Evolutionary conservation across 2,329 filamentous ascomycete species (phyloP), one percentile per base, ranked within the genome.

Genomic region (Fusarium transvaalense): DNA sequence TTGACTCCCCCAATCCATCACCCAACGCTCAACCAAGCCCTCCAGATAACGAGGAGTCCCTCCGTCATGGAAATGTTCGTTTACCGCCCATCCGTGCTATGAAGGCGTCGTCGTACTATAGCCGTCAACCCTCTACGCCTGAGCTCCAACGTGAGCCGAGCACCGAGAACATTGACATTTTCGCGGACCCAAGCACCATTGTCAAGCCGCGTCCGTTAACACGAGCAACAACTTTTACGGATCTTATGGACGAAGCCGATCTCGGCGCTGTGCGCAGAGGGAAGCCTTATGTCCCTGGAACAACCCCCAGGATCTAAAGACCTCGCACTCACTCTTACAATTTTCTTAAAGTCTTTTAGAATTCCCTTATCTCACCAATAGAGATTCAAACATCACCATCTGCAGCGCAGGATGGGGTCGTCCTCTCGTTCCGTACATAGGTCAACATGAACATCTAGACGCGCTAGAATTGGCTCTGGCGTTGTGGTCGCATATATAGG

Each of bases 111-210:
- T 72, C 70, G 19, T 66, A 71, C 23, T 56, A 57, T 35, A 73
- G 74, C 37, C 70, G 71, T 29, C 69, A 61, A 14, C 69, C 74
- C 34, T 69, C 64, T 37, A 80, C 78, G 32, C 80, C 79, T 19
- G 70, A 75, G 39, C 58, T 81, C 51, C 76, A 80, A 45, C 76
- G 80, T n/a, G 80, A 83, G 64, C 79, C 80, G 5, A 84, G 81
- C 69, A 81, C 77, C 52, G 82, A 84, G 73, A 83, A 82, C 75
- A 86, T 87, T 74, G 83, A 85, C 64, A 79, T 88, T 10, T 86
- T 85, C 59, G 83, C 83, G 2, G 85, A 86, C 67, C 81, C 82
- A 21, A 76, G 77, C 48, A 83, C 80, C 2, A 79, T 83, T 25
- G 78, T 60, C 43, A 70, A 72, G 45, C 43, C 76, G 17, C 64